Percentiles rank a stretch among this genome's conserved stretches.
phyloP scores from a whole-genome alignment of 176 grass and related monocot genomes.

The Leersia perrieri region DNA sequence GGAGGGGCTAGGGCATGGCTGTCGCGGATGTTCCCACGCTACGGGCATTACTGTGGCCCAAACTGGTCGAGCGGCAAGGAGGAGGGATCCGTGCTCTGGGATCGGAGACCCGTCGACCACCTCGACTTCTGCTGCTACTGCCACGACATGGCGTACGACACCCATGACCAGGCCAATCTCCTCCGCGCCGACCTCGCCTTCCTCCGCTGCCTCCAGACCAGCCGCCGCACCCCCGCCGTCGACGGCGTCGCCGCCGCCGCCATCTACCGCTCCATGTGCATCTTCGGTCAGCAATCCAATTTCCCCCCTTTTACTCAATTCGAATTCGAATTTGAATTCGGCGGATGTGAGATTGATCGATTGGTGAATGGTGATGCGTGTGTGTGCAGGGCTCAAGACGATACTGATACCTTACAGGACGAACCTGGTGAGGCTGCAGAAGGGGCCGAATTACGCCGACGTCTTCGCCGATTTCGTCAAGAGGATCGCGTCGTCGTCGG shows the following conservation, averaged over 20 bases:
- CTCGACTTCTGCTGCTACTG: conserved; percentile 99
- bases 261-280: conserved; percentile 86
- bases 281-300: conserved; percentile 48
- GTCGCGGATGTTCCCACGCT: conserved; percentile 82
- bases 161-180: conserved; percentile 85
- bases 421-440: conserved; percentile 75
- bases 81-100: conserved; percentile 84
- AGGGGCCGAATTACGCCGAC: conserved; percentile 50
- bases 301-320: too few relatives aligned
- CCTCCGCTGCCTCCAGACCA: conserved; percentile 81
- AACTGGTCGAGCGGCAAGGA: conserved; percentile 99
- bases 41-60: conserved; percentile 95
- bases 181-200: conserved; percentile 87
- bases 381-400: conserved; percentile 71
- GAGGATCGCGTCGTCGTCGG: conserved; percentile 56
- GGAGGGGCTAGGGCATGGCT: conserved; percentile 66
- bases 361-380: background rate
- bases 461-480: conserved; percentile 58
- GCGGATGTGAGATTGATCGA: background rate
- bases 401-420: conserved; percentile 91
- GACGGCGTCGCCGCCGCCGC: conserved; percentile 57
- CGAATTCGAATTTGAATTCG: too few relatives aligned
- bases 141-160: conserved; percentile 98
- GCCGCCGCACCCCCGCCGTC: conserved; percentile 54
- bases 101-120: conserved; percentile 79